Conservation (phyloP, 495 filamentous ascomycete species). For the Penicillium fimorum region DNA sequence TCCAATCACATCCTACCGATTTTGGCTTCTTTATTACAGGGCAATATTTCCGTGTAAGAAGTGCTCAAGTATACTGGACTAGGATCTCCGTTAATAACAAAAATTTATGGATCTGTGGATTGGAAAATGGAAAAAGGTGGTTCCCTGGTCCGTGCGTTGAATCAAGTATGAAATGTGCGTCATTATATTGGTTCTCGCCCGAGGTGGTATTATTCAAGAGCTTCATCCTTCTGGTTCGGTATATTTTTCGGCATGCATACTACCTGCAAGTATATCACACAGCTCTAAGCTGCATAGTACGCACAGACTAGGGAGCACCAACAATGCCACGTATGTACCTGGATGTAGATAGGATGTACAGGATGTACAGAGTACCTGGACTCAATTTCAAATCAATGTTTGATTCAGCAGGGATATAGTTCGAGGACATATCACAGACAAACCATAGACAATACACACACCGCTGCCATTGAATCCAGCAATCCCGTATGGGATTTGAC, state of each 20-base stretch:
- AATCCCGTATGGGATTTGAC: not conserved
- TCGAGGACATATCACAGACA: not conserved
- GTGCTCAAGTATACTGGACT: too few relatives aligned
- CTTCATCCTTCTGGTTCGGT: not conserved
- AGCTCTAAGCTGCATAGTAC: not conserved
- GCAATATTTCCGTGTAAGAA: too few relatives aligned
- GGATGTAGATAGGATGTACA: not conserved
- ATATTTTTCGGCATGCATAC: too few relatives aligned
- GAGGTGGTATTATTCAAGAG: not conserved
- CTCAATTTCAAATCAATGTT: not conserved
- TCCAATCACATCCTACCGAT: too few relatives aligned
- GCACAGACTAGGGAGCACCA: too few relatives aligned
- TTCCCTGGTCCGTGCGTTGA: not conserved
- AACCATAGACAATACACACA: not conserved
- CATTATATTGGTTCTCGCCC: not conserved
- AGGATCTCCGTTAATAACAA: too few relatives aligned
- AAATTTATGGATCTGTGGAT: too few relatives aligned
- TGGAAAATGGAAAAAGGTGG: too few relatives aligned
- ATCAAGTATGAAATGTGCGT: not conserved
- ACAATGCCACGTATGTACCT: not conserved
- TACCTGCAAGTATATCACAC: not conserved
- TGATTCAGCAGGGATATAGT: conserved; percentile 1
- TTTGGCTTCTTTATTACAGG: too few relatives aligned
- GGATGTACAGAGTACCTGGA: not conserved
- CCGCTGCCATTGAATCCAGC: conserved; percentile 6